phyloP scores from a whole-genome alignment of 2,329 filamentous ascomycete species.

The Penicillium sumatraense region DNA sequence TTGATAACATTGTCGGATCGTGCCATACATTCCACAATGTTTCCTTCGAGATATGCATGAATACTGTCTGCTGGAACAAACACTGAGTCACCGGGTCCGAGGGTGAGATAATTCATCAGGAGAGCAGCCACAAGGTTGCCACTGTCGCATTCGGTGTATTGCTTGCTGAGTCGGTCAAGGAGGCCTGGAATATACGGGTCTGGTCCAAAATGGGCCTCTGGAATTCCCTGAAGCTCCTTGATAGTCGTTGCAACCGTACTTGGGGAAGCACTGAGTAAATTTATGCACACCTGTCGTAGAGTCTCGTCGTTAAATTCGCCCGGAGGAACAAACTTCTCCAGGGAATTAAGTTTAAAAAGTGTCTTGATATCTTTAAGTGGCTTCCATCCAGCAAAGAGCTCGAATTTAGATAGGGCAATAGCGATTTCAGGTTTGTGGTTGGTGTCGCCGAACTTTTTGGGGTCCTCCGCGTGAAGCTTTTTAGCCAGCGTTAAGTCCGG shows the following conservation, averaged over 20 bases:
- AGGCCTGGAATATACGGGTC: conserved; percentile 67
- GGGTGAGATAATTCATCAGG: conserved; percentile 74
- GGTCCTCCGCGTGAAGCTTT: conserved; percentile 67
- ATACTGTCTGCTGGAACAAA: conserved; percentile 76
- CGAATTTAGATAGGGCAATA: conserved; percentile 71
- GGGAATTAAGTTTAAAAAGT: conserved; percentile 60
- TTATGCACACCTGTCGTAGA: conserved; percentile 60
- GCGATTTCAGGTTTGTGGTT: conserved; percentile 85
- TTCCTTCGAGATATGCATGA: conserved; percentile 72
- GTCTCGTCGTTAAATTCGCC: conserved; percentile 60
- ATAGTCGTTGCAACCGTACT: conserved; percentile 59
- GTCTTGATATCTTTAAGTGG: conserved; percentile 63
- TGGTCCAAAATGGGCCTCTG: conserved; percentile 55
- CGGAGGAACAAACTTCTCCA: conserved; percentile 59
- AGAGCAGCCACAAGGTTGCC: conserved; percentile 71
- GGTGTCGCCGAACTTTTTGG: conserved; percentile 68
- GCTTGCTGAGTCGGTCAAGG: conserved; percentile 65
- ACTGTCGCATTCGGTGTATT: conserved; percentile 68
- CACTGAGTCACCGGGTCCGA: conserved; percentile 68
- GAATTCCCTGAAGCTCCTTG: conserved; percentile 54
- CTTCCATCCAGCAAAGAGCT: conserved; percentile 78
- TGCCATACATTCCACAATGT: conserved; percentile 81
- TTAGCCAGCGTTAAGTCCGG: conserved; percentile 70
- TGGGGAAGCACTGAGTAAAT: conserved; percentile 58
- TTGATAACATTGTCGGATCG: conserved; percentile 76